A percentile compares a stretch with the other conserved stretches of the same genome.
These are phyloP conservation scores for Magnolia officinalis DNA, from an alignment of 164 flowering plant genomes.

Conservation along the genomic window DNA sequence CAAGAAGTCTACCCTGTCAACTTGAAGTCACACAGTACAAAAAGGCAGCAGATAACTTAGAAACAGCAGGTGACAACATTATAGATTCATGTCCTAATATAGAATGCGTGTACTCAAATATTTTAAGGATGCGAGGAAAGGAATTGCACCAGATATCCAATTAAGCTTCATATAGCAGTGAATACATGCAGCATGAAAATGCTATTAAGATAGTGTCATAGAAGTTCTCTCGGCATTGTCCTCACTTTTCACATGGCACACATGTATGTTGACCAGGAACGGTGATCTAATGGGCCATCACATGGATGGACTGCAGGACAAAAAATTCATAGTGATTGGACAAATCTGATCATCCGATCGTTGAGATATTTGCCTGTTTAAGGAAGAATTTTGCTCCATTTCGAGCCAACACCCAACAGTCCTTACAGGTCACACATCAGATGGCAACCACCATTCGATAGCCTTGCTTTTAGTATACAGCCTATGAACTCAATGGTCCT, in stretches of 20 bases:
- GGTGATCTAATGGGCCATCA: neutral
- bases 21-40: conserved; percentile 68
- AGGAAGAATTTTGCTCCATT: no score
- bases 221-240: neutral
- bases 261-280: neutral
- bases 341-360: no score
- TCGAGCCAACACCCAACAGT: no score
- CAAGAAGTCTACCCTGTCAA: conserved; percentile 99
- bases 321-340: neutral
- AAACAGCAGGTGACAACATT: conserved; percentile 1
- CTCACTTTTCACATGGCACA: neutral
- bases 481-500: no score
- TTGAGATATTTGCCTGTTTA: no score
- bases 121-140: neutral
- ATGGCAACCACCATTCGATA: no score
- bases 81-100: neutral
- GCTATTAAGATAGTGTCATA: neutral
- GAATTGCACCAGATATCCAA: neutral
- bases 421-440: no score
- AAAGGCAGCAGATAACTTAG: conserved; percentile 25
- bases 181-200: neutral
- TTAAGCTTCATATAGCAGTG: neutral
- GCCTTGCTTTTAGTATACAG: no score
- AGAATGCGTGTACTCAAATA: neutral
- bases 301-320: neutral